A percentile compares a stretch with the other conserved stretches of the same genome.
These are phyloP conservation scores for Aspergillus panamensis DNA, from an alignment of 495 filamentous ascomycete species.

Conservation along the genomic window DNA sequence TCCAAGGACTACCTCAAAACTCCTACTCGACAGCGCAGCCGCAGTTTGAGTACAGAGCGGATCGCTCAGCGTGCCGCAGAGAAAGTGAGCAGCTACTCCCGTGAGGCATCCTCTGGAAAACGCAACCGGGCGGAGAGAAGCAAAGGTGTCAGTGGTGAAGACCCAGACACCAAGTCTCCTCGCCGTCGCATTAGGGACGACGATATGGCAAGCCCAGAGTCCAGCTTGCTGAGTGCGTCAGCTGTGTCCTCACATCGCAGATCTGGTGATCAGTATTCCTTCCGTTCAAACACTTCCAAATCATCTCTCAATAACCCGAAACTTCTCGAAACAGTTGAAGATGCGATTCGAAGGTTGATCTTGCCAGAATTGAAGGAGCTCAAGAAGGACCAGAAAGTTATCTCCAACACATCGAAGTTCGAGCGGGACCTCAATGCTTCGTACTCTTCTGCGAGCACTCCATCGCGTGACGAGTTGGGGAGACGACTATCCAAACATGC, in stretches of 20 bases:
- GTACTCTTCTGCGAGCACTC: conserved; percentile 54
- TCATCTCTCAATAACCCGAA: conserved; percentile 94
- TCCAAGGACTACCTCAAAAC: conserved; percentile 60
- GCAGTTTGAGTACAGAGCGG: conserved; percentile 71
- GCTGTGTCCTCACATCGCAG: conserved; percentile 65
- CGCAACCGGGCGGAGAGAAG: conserved; percentile 50
- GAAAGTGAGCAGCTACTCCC: conserved; percentile 53
- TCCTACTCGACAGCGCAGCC: conserved; percentile 60
- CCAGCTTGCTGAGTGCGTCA: conserved; percentile 67
- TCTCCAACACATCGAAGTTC: conserved; percentile 57
- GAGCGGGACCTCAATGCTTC: conserved; percentile 61
- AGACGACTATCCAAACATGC: conserved; percentile 64
- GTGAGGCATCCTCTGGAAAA: conserved; percentile 46
- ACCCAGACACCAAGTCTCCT: conserved; percentile 53
- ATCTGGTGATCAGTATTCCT: conserved; percentile 71
- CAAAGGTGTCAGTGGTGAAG: conserved; percentile 59
- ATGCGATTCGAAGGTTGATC: conserved; percentile 89
- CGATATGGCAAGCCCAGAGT: conserved; percentile 66
- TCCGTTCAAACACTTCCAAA: conserved; percentile 71
- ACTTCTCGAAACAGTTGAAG: conserved; percentile 91
- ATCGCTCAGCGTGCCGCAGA: conserved; percentile 69
- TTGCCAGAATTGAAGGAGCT: conserved; percentile 87
- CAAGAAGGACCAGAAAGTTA: conserved; percentile 78
- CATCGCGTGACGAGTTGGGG: conserved; percentile 56
- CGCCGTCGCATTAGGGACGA: conserved; percentile 58